Evolutionary conservation across 352 stramenopile species (phyloP).

Genomic region (Pythium biforme): DNA sequence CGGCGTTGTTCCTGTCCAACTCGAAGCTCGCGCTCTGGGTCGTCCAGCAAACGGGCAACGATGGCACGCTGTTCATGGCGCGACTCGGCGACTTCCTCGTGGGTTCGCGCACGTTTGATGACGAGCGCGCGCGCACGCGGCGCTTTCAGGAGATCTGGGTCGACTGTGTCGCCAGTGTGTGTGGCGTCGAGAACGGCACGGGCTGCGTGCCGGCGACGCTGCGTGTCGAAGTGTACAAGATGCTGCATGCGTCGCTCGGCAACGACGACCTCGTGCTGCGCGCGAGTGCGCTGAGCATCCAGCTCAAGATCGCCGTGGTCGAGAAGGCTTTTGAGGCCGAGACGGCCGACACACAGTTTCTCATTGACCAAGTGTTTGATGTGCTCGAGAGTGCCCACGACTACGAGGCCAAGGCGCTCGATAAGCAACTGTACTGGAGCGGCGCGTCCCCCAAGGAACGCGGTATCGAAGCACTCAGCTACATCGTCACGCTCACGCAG

Average conservation of each 20-base stretch:
- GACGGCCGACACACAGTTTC: conserved; percentile 53
- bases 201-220: conserved; percentile 59
- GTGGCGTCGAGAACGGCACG: conserved; percentile 70
- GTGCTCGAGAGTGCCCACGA: conserved; percentile 62
- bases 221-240: conserved; percentile 74
- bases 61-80: conserved; percentile 53
- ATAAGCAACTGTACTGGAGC: conserved; percentile 59
- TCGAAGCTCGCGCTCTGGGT: conserved; percentile 77
- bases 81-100: conserved; percentile 59
- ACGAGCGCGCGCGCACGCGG: conserved; percentile 42
- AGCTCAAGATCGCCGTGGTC: conserved; percentile 80
- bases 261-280: conserved; percentile 72
- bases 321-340: conserved; percentile 79
- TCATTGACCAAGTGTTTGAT: conserved; percentile 74
- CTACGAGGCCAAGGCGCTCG: conserved; percentile 40
- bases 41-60: conserved; percentile 63
- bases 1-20: conserved; percentile 78
- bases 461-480: conserved; percentile 79
- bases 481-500: conserved; percentile 77
- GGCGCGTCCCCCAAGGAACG: conserved; percentile 78
- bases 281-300: conserved; percentile 73
- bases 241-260: conserved; percentile 66
- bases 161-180: conserved; percentile 77
- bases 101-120: conserved; percentile 47
- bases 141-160: conserved; percentile 80